Conservation (phyloP, 257 asterid genomes). For the Scutellaria minor region DNA sequence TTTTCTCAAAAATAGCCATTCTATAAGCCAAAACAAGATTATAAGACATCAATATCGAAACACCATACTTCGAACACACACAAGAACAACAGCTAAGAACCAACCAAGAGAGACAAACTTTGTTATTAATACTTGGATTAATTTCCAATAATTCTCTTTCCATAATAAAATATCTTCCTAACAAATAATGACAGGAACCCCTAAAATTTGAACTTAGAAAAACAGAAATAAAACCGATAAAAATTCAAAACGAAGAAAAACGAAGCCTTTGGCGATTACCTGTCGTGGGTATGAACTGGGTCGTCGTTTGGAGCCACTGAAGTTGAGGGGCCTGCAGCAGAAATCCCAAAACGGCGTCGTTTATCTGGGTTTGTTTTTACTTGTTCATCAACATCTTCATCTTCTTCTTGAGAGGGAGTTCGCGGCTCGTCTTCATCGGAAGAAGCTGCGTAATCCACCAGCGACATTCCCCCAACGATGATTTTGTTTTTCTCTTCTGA, state of each 20-base stretch:
- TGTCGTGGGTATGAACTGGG: conserved; percentile 26
- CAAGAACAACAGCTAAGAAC: neutral
- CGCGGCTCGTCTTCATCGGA: conserved; percentile 61
- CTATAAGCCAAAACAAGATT: neutral
- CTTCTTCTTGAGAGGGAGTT: conserved; percentile 32
- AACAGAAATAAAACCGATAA: neutral
- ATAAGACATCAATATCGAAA: neutral
- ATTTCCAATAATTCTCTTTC: conserved; percentile 10
- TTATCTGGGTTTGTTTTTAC: conserved; percentile 22
- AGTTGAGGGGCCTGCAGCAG: conserved; percentile 34
- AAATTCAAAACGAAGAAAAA: neutral
- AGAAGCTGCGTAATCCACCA: conserved; percentile 83
- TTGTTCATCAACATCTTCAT: conserved; percentile 22
- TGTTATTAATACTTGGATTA: neutral
- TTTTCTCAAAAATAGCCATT: neutral
- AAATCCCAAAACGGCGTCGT: conserved; percentile 37
- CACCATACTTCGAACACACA: neutral
- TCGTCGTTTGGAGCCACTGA: conserved; percentile 28
- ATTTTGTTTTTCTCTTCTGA: neutral
- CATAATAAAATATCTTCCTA: conserved; percentile 1
- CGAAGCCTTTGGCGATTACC: conserved; percentile 26
- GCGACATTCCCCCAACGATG: conserved; percentile 52
- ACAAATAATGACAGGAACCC: conserved; percentile 6
- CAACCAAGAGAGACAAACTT: neutral
- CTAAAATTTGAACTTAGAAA: conserved; percentile 2